Evolutionary conservation across 371 early-diverging fungal species (phyloP).

Genomic region (Rhizopus sp.): DNA sequence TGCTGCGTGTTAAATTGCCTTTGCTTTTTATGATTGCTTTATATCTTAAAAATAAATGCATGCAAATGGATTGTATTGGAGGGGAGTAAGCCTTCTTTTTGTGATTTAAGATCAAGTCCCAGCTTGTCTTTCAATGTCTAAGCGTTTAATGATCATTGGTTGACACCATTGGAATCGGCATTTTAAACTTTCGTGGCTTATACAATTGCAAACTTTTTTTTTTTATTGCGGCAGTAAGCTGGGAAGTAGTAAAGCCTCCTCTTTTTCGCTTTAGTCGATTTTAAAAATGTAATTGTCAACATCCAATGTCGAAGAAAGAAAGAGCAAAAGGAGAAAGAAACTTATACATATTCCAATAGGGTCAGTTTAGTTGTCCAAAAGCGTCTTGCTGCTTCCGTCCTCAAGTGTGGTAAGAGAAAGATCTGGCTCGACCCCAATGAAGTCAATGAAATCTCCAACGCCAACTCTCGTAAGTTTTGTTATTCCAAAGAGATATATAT

Average conservation of each 20-base stretch:
- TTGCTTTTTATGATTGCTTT: too few species aligned
- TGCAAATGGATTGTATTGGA: too few species aligned
- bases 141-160: too few species aligned
- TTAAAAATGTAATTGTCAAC: slow-evolving; percentile 3
- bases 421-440: slow-evolving; percentile 99
- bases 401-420: slow-evolving; percentile 98
- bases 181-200: slow-evolving; percentile 1
- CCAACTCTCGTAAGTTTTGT: slow-evolving; percentile 83
- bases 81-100: too few species aligned
- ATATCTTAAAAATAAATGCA: too few species aligned
- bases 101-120: too few species aligned
- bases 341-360: slow-evolving; percentile 41
- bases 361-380: slow-evolving; percentile 85
- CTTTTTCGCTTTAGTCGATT: slow-evolving; percentile 10
- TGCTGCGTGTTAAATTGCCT: too few species aligned
- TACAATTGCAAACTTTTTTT: slow-evolving; percentile 3
- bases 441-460: slow-evolving; percentile 91
- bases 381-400: slow-evolving; percentile 97
- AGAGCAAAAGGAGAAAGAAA: not conserved
- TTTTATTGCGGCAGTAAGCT: slow-evolving; percentile 1
- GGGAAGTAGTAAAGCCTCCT: slow-evolving; percentile 1
- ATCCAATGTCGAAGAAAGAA: not conserved
- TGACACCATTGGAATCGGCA: not conserved
- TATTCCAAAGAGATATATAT: not conserved
- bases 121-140: too few species aligned